Evolutionary conservation across 2,329 filamentous ascomycete species (phyloP), one percentile per base, ranked within the genome.

Genomic region (Ciborinia camelliae): DNA sequence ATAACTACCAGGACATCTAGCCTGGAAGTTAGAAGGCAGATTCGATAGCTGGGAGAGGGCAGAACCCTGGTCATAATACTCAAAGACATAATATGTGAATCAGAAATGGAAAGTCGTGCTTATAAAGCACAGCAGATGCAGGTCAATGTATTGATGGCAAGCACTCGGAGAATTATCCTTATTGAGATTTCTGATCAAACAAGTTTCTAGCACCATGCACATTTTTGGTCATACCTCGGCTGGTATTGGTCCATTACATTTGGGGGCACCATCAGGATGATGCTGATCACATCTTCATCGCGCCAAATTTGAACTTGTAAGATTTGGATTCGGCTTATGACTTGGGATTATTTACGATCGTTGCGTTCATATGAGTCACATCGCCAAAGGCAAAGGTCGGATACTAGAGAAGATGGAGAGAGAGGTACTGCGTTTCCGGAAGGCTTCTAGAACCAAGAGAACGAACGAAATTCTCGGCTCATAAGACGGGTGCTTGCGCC

Each of bases 101-200:
- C 28, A 37, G 18, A 10, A 47, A 43, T 35, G 61, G 20, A 37
- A 35, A 55, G 30, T 20, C 7, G 35, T 48, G 39, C 51, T 63
- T 57, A 63, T 41, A 47, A 48, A 23, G 48, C 39, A 57, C 61
- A 57, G 41, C 30, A 63, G 61, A 55, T 63, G 52, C 37, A 63
- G 28, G 50, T 55, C 39, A 18, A 62, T 23, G 28, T 37, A 26
- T 32, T 30, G 26, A 45, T 45, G 23, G 23, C 20, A 35, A 39
- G 30, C 30, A n/a, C 30, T 55, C 61, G 51, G 51, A 48, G 3
- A 7, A 37, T 30, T 39, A 20, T 18, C n/a, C 12, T 15, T 39
- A 47, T 47, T 63, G 20, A 55, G 51, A n/a, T 5, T 26, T 28
- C 23, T 47, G 30, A 35, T 28, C 39, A 37, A 63, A 28, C 18